Evolutionary conservation across 352 stramenopile genomes (phyloP).

Genomic region (Phytophthora chlamydospora): DNA sequence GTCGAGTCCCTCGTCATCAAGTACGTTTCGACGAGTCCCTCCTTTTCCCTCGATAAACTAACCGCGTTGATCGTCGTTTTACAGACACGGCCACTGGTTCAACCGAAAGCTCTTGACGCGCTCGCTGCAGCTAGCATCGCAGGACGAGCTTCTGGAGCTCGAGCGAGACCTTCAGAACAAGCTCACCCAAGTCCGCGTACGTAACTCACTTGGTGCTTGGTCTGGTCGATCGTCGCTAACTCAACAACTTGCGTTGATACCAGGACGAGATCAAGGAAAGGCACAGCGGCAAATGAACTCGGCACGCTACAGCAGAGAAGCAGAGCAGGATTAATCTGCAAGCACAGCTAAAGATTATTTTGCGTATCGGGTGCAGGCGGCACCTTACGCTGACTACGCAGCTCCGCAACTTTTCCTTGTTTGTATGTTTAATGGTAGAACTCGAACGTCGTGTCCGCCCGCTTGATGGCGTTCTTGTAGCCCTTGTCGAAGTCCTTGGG

Average conservation of each 20-base stretch:
- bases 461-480: constrained; percentile 99
- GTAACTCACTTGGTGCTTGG: constrained; percentile 7
- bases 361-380: neutral
- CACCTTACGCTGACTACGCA: constrained; percentile 1
- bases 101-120: constrained; percentile 61
- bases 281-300: constrained; percentile 9
- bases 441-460: constrained; percentile 98
- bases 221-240: neutral
- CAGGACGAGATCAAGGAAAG: constrained; percentile 30
- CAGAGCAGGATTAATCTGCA: too few species aligned
- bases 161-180: constrained; percentile 61
- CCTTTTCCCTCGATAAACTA: neutral
- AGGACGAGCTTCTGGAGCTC: constrained; percentile 50
- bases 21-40: constrained; percentile 25
- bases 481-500: constrained; percentile 99
- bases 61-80: neutral
- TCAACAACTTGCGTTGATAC: neutral
- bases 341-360: too few species aligned
- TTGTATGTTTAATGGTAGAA: constrained; percentile 94
- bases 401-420: neutral
- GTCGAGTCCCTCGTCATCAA: constrained; percentile 60
- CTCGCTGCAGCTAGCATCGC: constrained; percentile 54
- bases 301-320: neutral
- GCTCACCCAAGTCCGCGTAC: constrained; percentile 54
- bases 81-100: constrained; percentile 70